Percentiles rank a stretch among this genome's conserved stretches.
phyloP scores from a whole-genome alignment of 2,329 filamentous ascomycete genomes.

The Trichothecium roseum region DNA sequence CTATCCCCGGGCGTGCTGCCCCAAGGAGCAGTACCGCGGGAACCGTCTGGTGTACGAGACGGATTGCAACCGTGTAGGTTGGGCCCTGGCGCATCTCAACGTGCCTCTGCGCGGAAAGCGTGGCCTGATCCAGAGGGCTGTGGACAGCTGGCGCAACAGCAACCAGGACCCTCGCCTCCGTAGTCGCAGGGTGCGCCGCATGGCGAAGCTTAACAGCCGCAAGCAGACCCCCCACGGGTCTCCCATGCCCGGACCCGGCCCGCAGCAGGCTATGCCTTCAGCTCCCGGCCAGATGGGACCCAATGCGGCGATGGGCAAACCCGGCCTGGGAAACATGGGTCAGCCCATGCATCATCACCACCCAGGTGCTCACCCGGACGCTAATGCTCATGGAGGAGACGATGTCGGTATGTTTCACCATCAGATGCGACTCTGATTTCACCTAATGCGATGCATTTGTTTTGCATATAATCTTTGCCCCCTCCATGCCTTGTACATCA shows the following conservation, averaged over 20 bases:
- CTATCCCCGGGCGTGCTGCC: slow-evolving; percentile 88
- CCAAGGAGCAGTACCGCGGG: slow-evolving; percentile 91
- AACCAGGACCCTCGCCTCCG: slow-evolving; percentile 89
- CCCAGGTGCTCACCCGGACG: slow-evolving; percentile 21
- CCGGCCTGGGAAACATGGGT: slow-evolving; percentile 57
- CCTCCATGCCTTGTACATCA: neutral
- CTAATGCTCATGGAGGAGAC: slow-evolving; percentile 56
- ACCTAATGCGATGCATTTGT: slow-evolving; percentile 28
- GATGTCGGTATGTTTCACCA: slow-evolving; percentile 98
- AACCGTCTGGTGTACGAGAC: slow-evolving; percentile 95
- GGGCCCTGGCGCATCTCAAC: slow-evolving; percentile 91
- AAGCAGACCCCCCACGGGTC: slow-evolving; percentile 55
- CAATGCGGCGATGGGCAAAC: slow-evolving; percentile 52
- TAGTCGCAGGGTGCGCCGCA: slow-evolving; percentile 82
- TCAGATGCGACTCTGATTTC: slow-evolving; percentile 63
- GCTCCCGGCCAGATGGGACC: slow-evolving; percentile 52
- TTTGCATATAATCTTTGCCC: slow-evolving; percentile 1
- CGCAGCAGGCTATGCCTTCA: slow-evolving; percentile 53
- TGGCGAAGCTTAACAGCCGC: slow-evolving; percentile 91
- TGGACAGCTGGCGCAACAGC: slow-evolving; percentile 98
- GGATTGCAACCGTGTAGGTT: slow-evolving; percentile 99
- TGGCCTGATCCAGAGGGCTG: slow-evolving; percentile 89
- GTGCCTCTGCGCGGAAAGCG: slow-evolving; percentile 84
- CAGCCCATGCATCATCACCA: slow-evolving; percentile 59
- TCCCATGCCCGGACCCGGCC: slow-evolving; percentile 59